phyloP scores from a whole-genome alignment of 345 rosid species.

The Jatropha curcas region DNA sequence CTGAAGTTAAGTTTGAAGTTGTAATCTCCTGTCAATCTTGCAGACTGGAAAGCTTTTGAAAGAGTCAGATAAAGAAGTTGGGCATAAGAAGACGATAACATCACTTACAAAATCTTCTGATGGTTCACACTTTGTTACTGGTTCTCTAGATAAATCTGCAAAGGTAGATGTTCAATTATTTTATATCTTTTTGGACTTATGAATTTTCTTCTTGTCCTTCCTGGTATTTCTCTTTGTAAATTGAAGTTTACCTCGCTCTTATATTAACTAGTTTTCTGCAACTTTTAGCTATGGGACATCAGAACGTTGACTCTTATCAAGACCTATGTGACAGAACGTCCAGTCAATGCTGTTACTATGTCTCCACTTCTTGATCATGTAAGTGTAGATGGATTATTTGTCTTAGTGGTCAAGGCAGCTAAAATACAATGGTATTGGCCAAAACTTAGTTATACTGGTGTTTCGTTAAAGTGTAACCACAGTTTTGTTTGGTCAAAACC shows the following conservation, averaged over 20 bases:
- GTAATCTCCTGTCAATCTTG: background rate
- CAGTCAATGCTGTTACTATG: conserved; percentile 95
- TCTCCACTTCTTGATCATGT: conserved; percentile 97
- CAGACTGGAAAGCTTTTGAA: conserved; percentile 86
- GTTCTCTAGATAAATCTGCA: conserved; percentile 93
- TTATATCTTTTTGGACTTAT: background rate
- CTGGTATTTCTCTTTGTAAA: background rate
- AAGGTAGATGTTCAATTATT: conserved; percentile 46
- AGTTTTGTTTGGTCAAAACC: too few species aligned
- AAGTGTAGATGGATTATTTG: conserved; percentile 27
- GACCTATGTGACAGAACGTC: conserved; percentile 83
- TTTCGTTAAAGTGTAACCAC: too few species aligned
- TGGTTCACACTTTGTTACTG: conserved; percentile 82
- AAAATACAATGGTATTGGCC: too few species aligned
- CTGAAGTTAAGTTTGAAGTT: background rate
- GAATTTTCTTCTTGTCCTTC: background rate
- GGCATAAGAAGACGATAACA: conserved; percentile 83
- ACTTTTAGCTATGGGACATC: conserved; percentile 81
- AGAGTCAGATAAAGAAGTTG: conserved; percentile 66
- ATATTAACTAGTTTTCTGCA: conserved; percentile 16
- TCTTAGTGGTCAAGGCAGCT: too few species aligned
- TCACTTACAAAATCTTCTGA: conserved; percentile 80
- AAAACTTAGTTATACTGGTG: too few species aligned
- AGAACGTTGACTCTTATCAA: conserved; percentile 84
- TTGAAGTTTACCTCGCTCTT: conserved; percentile 7